phyloP scores from a whole-genome alignment of 177 flowering plant species.

The Vitis hybrid region DNA sequence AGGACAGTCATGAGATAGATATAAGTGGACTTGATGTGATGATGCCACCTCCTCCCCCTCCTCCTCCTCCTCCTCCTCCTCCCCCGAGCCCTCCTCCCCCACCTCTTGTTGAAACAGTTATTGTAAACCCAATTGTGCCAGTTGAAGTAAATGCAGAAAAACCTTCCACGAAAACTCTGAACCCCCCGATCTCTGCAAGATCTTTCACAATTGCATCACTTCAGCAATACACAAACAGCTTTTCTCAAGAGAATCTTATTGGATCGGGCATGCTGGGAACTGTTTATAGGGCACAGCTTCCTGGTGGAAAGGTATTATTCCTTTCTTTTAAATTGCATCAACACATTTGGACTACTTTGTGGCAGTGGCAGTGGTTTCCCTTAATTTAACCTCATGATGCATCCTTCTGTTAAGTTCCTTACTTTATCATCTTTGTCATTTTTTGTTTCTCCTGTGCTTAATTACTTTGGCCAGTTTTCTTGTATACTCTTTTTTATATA shows the following conservation, averaged over 20 bases:
- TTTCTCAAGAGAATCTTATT: constrained; percentile 81
- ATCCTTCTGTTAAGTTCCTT: background rate
- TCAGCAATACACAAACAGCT: constrained; percentile 85
- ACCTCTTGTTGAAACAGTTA: constrained; percentile 31
- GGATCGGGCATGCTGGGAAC: constrained; percentile 83
- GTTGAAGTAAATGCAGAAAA: constrained; percentile 23
- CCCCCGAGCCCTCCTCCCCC: constrained; percentile 42
- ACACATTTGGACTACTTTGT: background rate
- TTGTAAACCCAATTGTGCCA: constrained; percentile 40
- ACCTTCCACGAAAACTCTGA: constrained; percentile 24
- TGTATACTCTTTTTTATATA: background rate
- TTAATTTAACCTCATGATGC: background rate
- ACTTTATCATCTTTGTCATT: background rate
- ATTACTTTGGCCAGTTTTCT: background rate
- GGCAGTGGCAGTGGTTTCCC: background rate
- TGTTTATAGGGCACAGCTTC: constrained; percentile 80
- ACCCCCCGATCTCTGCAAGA: constrained; percentile 37
- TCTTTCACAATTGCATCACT: constrained; percentile 79
- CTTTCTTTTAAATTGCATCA: constrained; percentile 6
- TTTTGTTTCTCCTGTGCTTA: background rate
- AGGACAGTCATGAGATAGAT: constrained; percentile 34
- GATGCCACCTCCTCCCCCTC: constrained; percentile 40
- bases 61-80: constrained; percentile 43
- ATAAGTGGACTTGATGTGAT: constrained; percentile 33
- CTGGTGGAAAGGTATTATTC: constrained; percentile 74